Base-by-base conservation (phyloP, 345 rosid species). In the Corchorus olitorius region DNA sequence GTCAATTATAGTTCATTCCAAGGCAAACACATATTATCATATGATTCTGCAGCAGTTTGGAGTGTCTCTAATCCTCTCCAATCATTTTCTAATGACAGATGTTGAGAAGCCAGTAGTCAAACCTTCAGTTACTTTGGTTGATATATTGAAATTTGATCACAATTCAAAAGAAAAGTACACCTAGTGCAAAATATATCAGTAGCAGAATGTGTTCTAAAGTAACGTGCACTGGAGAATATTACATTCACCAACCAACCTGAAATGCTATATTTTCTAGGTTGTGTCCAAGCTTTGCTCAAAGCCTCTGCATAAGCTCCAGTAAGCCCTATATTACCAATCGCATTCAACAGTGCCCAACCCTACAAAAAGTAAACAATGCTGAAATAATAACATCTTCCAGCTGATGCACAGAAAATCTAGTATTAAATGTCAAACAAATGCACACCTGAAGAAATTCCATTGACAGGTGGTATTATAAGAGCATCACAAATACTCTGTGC, bases 381-480 rank as follows among this genome's bases (percentile, higher is more conserved):
- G 5, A 86, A 70, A 70, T 68, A 65, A 52, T 11, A 77, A 16
- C 35, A 13, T 8, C 58, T 22, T 75, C 70, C 16, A 22, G 75
- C 74, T 70, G 60, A 43, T 39, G n/a, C 8, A 17, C 39, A 55
- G 11, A 77, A 56, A 77, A 15, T 73, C 19, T 63, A 65, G 68
- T 60, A 33, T 35, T 7, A 3, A 55, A 56, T 7, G 45, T 46
- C 19, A 1, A 70, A 65, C 37, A 15, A 69, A 69, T 65, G 43
- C 53, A 82, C 77, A 92, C 97, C 93, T 90, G 97, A 43, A 92
- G 80, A 81, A 92, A 92, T 76, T 92, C 97, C 97, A 92, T 89
- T 0, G 97, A 92, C 76, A 92, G 64, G 82, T 92, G 90, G 75
- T 92, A 88, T 76, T 65, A 92, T 86, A 0, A 90, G 86, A 80